These are phyloP conservation scores for Aspergillus bertholletiae DNA, from an alignment of 495 filamentous ascomycete genomes.

Conservation along the genomic window DNA sequence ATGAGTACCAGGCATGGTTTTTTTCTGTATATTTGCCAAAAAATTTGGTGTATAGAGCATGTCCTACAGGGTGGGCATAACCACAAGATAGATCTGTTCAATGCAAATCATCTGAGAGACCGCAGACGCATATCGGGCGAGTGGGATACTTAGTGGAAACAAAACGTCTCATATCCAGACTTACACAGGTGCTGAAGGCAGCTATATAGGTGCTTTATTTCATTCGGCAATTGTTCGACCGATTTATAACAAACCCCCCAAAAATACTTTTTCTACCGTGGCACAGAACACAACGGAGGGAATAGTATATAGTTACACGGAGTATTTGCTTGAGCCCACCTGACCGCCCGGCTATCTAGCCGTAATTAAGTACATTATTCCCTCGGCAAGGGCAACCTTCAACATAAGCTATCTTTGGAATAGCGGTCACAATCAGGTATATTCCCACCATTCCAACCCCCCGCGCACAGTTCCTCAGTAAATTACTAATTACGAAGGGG, in stretches of 20 bases:
- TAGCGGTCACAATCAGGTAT: not conserved
- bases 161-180: not conserved
- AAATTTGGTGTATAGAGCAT: constrained; percentile 15
- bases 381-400: constrained; percentile 21
- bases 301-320: too few species aligned
- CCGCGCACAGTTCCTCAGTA: constrained; percentile 1
- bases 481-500: constrained; percentile 7
- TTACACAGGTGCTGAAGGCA: too few species aligned
- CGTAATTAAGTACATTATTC: not conserved
- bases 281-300: too few species aligned
- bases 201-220: not conserved
- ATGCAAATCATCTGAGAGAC: constrained; percentile 3
- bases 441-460: constrained; percentile 7
- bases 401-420: not conserved
- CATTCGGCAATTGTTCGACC: not conserved
- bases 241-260: not conserved
- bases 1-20: not conserved
- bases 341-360: not conserved
- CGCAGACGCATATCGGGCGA: too few species aligned
- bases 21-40: constrained; percentile 17
- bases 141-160: not conserved
- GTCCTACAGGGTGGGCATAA: constrained; percentile 2
- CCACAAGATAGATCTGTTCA: constrained; percentile 9
- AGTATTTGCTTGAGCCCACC: not conserved
- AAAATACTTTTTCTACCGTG: too few species aligned